phyloP scores from a whole-genome alignment of 495 filamentous ascomycete species.

The Aspergillus indologenus region DNA sequence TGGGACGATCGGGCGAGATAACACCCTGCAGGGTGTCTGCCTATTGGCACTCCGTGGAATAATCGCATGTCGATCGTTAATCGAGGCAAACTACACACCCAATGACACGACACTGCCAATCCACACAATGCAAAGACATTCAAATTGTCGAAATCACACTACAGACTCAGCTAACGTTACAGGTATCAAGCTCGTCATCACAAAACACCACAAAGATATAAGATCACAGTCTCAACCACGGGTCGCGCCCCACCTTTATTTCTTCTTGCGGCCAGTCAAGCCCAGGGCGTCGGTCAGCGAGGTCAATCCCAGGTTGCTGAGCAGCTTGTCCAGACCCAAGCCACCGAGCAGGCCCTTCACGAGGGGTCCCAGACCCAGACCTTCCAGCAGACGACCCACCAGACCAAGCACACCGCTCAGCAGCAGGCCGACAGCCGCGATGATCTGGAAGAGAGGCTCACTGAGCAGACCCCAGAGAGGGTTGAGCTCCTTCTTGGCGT shows the following conservation, averaged over 20 bases:
- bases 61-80: too few species aligned
- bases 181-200: neutral
- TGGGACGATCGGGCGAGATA: too few species aligned
- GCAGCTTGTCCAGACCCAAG: constrained; percentile 73
- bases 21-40: too few species aligned
- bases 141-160: neutral
- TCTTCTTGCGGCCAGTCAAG: constrained; percentile 29
- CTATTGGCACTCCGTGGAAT: too few species aligned
- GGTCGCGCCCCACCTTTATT: constrained; percentile 7
- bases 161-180: neutral
- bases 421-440: constrained; percentile 84
- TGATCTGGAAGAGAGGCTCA: constrained; percentile 87
- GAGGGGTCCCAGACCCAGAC: constrained; percentile 79
- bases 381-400: constrained; percentile 75
- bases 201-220: neutral
- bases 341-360: constrained; percentile 77
- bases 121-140: neutral
- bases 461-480: constrained; percentile 80
- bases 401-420: constrained; percentile 78
- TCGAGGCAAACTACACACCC: too few species aligned
- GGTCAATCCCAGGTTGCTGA: constrained; percentile 71
- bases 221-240: neutral
- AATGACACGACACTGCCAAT: neutral
- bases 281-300: constrained; percentile 54
- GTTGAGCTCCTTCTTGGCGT: constrained; percentile 91